Conservation (phyloP, 441 rosid genomes). For the Populus hybrid region DNA sequence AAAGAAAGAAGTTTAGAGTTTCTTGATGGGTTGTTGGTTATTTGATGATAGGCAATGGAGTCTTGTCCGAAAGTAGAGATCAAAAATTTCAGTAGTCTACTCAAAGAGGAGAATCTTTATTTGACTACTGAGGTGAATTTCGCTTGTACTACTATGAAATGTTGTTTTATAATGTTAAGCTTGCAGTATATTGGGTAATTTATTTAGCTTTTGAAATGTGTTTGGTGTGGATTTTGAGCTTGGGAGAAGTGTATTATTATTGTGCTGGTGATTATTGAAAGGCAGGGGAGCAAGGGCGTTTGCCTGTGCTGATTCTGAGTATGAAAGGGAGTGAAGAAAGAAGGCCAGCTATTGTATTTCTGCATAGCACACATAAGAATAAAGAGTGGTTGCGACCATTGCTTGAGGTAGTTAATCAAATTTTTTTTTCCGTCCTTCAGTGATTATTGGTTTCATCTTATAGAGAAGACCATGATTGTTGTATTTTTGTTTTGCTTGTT, state of each 20-base stretch:
- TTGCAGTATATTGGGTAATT: neutral
- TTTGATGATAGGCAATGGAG: conserved; percentile 52
- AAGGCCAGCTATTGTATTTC: conserved; percentile 81
- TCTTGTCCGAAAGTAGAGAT: conserved; percentile 63
- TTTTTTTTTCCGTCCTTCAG: neutral
- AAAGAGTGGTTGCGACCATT: conserved; percentile 91
- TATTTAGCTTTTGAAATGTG: neutral
- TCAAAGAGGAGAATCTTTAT: conserved; percentile 69
- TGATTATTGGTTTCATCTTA: neutral
- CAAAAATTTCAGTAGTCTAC: conserved; percentile 45
- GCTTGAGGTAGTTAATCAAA: conserved; percentile 58
- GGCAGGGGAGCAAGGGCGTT: conserved; percentile 76
- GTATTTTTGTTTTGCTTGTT: conserved; percentile 13
- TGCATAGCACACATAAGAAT: conserved; percentile 74
- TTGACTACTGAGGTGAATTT: conserved; percentile 64
- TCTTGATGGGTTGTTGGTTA: neutral
- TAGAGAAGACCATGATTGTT: neutral
- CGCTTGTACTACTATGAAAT: neutral
- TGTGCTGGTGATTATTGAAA: conserved; percentile 11
- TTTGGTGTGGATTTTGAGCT: neutral
- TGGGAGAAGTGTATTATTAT: neutral
- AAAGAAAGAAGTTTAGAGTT: neutral
- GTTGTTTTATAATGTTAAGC: neutral
- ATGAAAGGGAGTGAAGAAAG: conserved; percentile 42
- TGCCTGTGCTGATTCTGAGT: conserved; percentile 77